Base-by-base conservation (phyloP, 2,329 filamentous ascomycete genomes). In the Diaporthe caulivora region DNA sequence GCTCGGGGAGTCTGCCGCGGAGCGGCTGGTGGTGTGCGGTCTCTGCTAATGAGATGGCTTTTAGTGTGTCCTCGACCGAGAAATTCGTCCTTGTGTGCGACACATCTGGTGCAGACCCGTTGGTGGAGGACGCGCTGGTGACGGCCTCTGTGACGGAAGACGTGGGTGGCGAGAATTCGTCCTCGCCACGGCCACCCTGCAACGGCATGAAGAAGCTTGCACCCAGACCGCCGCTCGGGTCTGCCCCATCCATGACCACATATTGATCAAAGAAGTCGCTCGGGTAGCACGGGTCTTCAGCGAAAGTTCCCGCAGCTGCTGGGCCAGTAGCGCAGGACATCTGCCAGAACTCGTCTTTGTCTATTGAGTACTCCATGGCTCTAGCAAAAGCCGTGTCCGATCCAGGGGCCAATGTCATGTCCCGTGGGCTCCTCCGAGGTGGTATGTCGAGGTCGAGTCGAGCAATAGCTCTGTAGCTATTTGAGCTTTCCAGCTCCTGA, bases 341-440 rank as follows among this genome's bases (percentile, higher is more conserved):
- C 47, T 73, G 58, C 71, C 72, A 75, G 53, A 75, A 75, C 37
- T 73, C 71, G 31, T 75, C 74, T 57, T 75, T 75, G 54, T 75
- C 74, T 69, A 75, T 75, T 15, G 47, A 55, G 54, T 60, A 73
- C 42, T 75, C 67, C 71, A 75, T 75, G 11, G 54, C 60, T 58
- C 49, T 54, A 42, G 71, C 44, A 26, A 71, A 71, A 49, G 68
- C 51, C 68, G 67, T 69, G 37, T 73, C 54, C 37, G 73, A 6
- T 18, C 40, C 70, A 49, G 49, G 49, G n/a, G 65, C n/a, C 42
- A 69, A 40, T 54, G 68, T 71, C 57, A 42, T 71, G 62, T 53
- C 44, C 62, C 34, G 42, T 24, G 44, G 44, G 31, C n/a, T 31
- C 42, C 31, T 31, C n/a, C 2, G 69, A 31, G 34, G 34, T 44